phyloP scores from a whole-genome alignment of 2,329 filamentous ascomycete genomes.

The Ophidiomyces ophidiicola region DNA sequence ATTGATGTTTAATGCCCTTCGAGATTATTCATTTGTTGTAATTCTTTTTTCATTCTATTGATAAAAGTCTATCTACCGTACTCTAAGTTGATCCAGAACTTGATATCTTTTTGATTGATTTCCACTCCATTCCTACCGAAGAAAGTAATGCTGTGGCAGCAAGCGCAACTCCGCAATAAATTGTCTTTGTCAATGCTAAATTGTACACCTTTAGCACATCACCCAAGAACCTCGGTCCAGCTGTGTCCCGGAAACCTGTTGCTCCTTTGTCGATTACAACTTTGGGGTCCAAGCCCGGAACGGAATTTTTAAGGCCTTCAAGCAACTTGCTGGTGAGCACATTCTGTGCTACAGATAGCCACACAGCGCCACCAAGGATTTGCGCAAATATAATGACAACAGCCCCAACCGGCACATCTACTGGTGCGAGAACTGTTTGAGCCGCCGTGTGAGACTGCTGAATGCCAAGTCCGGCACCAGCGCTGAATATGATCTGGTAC shows the following conservation, averaged over 20 bases:
- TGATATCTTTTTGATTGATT: constrained; percentile 4
- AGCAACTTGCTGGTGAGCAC: constrained; percentile 29
- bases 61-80: too few relatives aligned
- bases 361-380: constrained; percentile 29
- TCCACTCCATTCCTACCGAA: constrained; percentile 8
- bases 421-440: constrained; percentile 24
- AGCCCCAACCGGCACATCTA: constrained; percentile 27
- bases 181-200: constrained; percentile 27
- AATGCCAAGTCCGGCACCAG: constrained; percentile 28
- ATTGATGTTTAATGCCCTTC: constrained; percentile 10
- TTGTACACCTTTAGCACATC: constrained; percentile 29
- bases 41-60: too few relatives aligned
- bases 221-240: constrained; percentile 20
- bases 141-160: background rate
- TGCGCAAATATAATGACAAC: constrained; percentile 29
- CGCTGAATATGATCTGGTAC: constrained; percentile 28
- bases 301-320: constrained; percentile 18
- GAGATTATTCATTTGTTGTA: too few relatives aligned
- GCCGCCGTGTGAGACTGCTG: constrained; percentile 27
- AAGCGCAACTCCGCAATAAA: background rate
- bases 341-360: constrained; percentile 29
- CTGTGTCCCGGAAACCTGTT: constrained; percentile 25
- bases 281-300: constrained; percentile 20
- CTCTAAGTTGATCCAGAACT: too few relatives aligned
- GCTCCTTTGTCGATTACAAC: constrained; percentile 27